Conservation (phyloP, 306 rosid species). For the Vicia sativa region DNA sequence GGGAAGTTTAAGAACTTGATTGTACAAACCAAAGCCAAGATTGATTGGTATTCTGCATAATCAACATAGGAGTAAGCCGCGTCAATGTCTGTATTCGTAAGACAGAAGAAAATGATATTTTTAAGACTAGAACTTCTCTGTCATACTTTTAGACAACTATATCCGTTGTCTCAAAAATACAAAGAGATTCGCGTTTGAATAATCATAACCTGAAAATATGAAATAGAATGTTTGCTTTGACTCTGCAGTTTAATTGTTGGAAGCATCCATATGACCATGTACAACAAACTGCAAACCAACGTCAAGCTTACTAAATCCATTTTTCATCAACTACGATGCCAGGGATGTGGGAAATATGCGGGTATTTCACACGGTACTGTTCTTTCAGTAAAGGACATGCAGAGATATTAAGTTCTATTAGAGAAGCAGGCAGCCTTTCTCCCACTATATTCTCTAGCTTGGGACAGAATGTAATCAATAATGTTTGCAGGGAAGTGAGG, state of each 20-base stretch:
- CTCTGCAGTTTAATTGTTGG: too few species aligned
- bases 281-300: background rate
- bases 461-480: rapidly evolving
- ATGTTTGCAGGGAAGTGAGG: background rate
- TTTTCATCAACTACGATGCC: rapidly evolving
- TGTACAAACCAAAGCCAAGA: background rate
- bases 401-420: rapidly evolving
- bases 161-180: background rate
- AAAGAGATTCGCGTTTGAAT: background rate
- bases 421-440: constrained; percentile 5
- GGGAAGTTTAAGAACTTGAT: too few species aligned
- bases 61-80: background rate
- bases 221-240: background rate
- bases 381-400: background rate
- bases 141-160: too few species aligned
- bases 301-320: background rate
- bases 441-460: background rate
- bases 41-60: background rate
- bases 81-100: background rate
- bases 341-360: background rate
- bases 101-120: too few species aligned
- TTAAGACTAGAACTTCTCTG: too few species aligned
- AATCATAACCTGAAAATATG: background rate
- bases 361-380: background rate
- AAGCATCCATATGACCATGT: background rate